These are phyloP conservation scores for Aspergillus pseudotamarii DNA, from an alignment of 2,329 filamentous ascomycete genomes.

Conservation along the genomic window DNA sequence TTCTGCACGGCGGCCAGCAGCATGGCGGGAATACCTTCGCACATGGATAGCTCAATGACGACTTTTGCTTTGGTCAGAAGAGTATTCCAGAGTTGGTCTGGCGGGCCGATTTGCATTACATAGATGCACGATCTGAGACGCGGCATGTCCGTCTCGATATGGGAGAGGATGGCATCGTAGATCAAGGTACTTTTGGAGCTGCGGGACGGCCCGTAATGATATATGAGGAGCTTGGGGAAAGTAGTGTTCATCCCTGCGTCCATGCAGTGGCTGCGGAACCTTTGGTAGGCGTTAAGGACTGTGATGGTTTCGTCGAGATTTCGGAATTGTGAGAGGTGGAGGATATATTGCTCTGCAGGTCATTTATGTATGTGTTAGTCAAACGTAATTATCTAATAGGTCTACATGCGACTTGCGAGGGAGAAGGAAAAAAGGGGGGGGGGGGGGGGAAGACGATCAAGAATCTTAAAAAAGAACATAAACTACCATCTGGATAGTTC, in stretches of 20 bases:
- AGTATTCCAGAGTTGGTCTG: constrained; percentile 15
- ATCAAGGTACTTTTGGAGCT: too few relatives aligned
- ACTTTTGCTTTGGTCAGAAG: constrained; percentile 9
- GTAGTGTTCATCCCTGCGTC: not conserved
- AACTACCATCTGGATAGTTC: constrained; percentile 10
- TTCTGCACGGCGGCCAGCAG: constrained; percentile 8
- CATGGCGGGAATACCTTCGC: constrained; percentile 11
- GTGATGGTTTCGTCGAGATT: constrained; percentile 8
- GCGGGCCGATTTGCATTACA: constrained; percentile 11
- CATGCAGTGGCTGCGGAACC: not conserved
- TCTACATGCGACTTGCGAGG: too few relatives aligned
- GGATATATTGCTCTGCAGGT: constrained; percentile 11
- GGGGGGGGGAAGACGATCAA: too few relatives aligned
- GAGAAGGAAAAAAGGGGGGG: too few relatives aligned
- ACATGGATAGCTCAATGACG: constrained; percentile 8
- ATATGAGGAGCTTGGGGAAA: not conserved
- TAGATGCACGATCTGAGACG: not conserved
- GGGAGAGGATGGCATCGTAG: too few relatives aligned
- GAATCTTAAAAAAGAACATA: too few relatives aligned
- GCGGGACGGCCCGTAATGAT: too few relatives aligned
- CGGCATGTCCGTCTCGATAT: not conserved
- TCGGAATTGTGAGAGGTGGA: constrained; percentile 11
- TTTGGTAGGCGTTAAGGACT: constrained; percentile 9
- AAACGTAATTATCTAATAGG: too few relatives aligned
- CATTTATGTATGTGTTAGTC: too few relatives aligned